Percentiles rank a stretch among this genome's conserved stretches.
These are phyloP conservation scores for Lactarius indigo DNA, from an alignment of 768 basidiomycete species.

Conservation along the genomic window DNA sequence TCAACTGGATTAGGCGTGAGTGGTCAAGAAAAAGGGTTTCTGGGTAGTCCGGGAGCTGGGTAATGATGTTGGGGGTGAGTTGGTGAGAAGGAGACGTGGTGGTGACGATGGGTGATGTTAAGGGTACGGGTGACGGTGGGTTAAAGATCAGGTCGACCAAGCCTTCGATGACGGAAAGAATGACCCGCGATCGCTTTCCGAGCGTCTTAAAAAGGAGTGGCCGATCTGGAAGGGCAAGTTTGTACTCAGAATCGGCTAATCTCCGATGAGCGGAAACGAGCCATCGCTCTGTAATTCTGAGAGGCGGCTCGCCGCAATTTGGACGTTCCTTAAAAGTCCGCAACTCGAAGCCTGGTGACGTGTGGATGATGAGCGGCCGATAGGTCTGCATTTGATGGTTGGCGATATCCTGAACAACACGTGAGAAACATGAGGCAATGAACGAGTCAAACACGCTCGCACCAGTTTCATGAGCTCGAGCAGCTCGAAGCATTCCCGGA, in stretches of 20 bases:
- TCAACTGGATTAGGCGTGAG: slow-evolving; percentile 60
- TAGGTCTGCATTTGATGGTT: slow-evolving; percentile 92
- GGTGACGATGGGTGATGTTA: slow-evolving; percentile 34
- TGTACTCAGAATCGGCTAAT: slow-evolving; percentile 18
- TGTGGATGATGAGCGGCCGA: slow-evolving; percentile 84
- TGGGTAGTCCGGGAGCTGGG: slow-evolving; percentile 49
- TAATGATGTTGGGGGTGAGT: slow-evolving; percentile 30
- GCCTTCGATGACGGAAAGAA: slow-evolving; percentile 44
- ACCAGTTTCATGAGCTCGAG: slow-evolving; percentile 95
- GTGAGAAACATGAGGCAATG: slow-evolving; percentile 24
- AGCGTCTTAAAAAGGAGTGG: slow-evolving; percentile 36
- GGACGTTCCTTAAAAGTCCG: slow-evolving; percentile 65
- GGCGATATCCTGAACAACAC: slow-evolving; percentile 74
- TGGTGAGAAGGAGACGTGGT: slow-evolving; percentile 30
- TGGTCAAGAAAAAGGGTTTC: slow-evolving; percentile 83
- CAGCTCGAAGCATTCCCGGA: slow-evolving; percentile 84
- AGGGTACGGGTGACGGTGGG: slow-evolving; percentile 40
- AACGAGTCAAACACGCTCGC: slow-evolving; percentile 34
- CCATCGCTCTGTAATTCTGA: slow-evolving; percentile 25
- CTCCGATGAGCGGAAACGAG: slow-evolving; percentile 23
- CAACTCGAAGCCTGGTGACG: slow-evolving; percentile 76
- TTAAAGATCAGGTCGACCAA: slow-evolving; percentile 65
- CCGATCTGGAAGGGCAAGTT: slow-evolving; percentile 38
- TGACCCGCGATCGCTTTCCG: slow-evolving; percentile 24
- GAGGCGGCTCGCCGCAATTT: slow-evolving; percentile 31